Percentiles rank a stretch among this genome's conserved stretches.
Evolutionary conservation across 225 moss, liverwort and hornwort species (phyloP).

Genomic region (Physcomitrellopsis africana): DNA sequence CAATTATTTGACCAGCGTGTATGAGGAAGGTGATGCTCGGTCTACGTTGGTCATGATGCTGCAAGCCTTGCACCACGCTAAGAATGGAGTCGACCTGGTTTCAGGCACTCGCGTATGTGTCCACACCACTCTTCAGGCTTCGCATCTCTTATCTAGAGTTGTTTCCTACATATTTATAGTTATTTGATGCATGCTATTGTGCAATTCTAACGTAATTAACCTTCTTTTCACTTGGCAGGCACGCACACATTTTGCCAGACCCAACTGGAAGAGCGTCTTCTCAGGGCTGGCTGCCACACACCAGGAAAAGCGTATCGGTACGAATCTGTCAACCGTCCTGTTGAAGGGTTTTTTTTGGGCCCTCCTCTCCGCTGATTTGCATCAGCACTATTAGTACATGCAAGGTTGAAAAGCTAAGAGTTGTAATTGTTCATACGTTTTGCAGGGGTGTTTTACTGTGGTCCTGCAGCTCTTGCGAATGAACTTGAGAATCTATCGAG

Average conservation of each 20-base stretch:
- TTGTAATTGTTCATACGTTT: not conserved
- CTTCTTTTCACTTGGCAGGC: conserved; percentile 51
- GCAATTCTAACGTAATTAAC: not conserved
- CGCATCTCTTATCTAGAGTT: not conserved
- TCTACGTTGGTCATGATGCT: conserved; percentile 98
- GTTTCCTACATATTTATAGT: too few species aligned
- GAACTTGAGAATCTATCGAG: conserved; percentile 80
- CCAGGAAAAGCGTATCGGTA: conserved; percentile 84
- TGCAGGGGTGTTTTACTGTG: conserved; percentile 97
- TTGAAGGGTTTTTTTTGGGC: not conserved
- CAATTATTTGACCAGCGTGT: conserved; percentile 96
- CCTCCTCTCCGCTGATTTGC: not conserved
- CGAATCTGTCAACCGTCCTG: not conserved
- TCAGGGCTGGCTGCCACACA: conserved; percentile 84
- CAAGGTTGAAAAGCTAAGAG: not conserved
- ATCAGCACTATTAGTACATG: not conserved
- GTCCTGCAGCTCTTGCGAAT: conserved; percentile 78
- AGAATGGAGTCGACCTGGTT: conserved; percentile 92
- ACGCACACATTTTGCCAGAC: conserved; percentile 95
- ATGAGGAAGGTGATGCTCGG: conserved; percentile 96
- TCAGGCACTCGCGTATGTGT: conserved; percentile 90
- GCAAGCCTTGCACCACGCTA: conserved; percentile 93
- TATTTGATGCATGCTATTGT: not conserved
- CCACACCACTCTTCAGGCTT: not conserved
- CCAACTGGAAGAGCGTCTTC: conserved; percentile 98